These are phyloP conservation scores for Colletotrichum sp. DNA, from an alignment of 2,329 filamentous ascomycete species.

Conservation along the genomic window DNA sequence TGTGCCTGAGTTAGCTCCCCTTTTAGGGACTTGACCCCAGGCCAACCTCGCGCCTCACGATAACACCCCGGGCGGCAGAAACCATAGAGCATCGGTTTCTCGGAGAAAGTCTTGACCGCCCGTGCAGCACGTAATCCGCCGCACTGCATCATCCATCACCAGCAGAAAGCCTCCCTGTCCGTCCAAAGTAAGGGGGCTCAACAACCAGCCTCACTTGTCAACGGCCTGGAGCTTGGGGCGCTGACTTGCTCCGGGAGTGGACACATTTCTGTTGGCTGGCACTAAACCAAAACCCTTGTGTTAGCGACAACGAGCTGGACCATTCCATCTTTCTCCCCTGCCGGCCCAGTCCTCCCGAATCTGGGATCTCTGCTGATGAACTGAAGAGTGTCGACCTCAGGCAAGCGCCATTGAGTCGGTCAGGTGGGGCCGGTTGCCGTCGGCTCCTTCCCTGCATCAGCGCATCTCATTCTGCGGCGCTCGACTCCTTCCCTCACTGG, in stretches of 20 bases:
- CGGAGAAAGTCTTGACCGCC: background rate
- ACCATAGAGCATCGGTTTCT: background rate
- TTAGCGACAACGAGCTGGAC: background rate
- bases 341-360: background rate
- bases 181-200: background rate
- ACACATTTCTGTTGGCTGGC: background rate
- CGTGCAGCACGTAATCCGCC: background rate
- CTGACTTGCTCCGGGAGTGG: background rate
- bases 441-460: background rate
- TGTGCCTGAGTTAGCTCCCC: constrained; percentile 15
- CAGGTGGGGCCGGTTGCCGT: background rate
- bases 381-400: background rate
- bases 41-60: background rate
- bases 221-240: background rate
- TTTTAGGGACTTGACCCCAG: background rate
- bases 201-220: background rate
- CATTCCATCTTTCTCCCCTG: background rate
- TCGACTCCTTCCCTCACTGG: background rate
- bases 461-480: background rate
- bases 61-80: constrained; percentile 6
- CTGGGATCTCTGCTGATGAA: background rate
- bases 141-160: background rate
- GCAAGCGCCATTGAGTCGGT: background rate
- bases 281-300: background rate
- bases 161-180: background rate